These are phyloP conservation scores for Boletus semigastroideus DNA, from an alignment of 1,284 basidiomycete genomes.

Conservation along the genomic window DNA sequence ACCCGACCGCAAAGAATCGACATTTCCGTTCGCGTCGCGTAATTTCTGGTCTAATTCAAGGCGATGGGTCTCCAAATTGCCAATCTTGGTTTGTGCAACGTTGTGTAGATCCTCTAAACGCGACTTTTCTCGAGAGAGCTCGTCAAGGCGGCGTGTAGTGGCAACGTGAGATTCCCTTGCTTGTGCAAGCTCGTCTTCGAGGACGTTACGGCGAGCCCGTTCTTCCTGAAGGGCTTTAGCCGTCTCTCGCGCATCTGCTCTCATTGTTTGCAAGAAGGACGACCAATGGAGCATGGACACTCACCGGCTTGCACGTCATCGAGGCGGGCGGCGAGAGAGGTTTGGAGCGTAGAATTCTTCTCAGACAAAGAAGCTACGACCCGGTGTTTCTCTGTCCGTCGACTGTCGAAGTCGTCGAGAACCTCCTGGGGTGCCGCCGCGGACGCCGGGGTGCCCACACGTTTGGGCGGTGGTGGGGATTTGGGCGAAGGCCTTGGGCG, in stretches of 20 bases:
- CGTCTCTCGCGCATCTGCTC: conserved; percentile 13
- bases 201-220: conserved; percentile 17
- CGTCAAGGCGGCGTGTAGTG: conserved; percentile 14
- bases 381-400: conserved; percentile 21
- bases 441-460: conserved; percentile 7
- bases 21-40: conserved; percentile 6
- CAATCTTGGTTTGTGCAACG: conserved; percentile 15
- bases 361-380: conserved; percentile 14
- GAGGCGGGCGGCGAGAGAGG: conserved; percentile 15
- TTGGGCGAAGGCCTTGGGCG: conserved; percentile 10
- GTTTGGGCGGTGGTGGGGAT: conserved; percentile 22
- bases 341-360: conserved; percentile 19
- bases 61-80: conserved; percentile 12
- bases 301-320: conserved; percentile 17
- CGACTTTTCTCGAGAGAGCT: conserved; percentile 29
- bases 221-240: conserved; percentile 16
- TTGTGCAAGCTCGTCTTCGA: conserved; percentile 21
- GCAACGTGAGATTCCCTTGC: conserved; percentile 5
- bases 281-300: background rate
- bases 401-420: conserved; percentile 15
- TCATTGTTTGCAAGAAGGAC: background rate
- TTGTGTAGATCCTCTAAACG: conserved; percentile 30
- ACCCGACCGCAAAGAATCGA: conserved; percentile 21
- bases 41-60: conserved; percentile 13
- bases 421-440: background rate